Conservation (phyloP, 139 green algal genomes). For the Pseudopediastrum boryanum region DNA sequence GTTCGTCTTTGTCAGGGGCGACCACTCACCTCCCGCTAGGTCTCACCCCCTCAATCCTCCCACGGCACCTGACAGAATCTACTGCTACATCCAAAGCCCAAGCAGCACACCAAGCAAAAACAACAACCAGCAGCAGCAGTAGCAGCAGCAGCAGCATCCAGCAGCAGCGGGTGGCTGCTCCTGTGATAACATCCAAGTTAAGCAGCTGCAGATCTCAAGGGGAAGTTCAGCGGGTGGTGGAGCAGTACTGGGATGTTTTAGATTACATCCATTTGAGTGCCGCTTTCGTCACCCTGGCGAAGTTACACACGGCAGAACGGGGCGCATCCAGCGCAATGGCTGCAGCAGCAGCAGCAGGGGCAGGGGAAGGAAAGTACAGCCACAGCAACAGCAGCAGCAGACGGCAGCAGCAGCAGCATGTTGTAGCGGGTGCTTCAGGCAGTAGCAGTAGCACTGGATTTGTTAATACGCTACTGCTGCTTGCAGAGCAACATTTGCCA, state of each 20-base stretch:
- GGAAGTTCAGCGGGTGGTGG: slow-evolving; percentile 24
- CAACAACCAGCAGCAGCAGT: not conserved
- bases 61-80: not conserved
- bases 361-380: not conserved
- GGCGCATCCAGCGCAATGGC: not conserved
- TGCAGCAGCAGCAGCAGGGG: slow-evolving; percentile 4
- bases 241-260: not conserved
- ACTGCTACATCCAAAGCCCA: not conserved
- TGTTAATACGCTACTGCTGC: slow-evolving; percentile 11
- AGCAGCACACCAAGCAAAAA: not conserved
- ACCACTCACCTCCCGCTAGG: not conserved
- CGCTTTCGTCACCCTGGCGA: slow-evolving; percentile 37
- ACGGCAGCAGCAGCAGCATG: slow-evolving; percentile 28
- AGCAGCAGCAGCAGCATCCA: slow-evolving; percentile 25
- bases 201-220: not conserved
- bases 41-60: not conserved
- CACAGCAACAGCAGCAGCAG: not conserved
- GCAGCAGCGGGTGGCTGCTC: too few species aligned
- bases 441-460: not conserved
- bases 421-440: not conserved
- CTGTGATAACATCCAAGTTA: slow-evolving; percentile 15
- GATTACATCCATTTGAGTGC: slow-evolving; percentile 40
- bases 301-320: slow-evolving; percentile 1
- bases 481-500: slow-evolving; percentile 33
- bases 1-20: too few species aligned